A percentile compares a stretch with the other conserved stretches of the same genome.
Evolutionary conservation across 1,284 basidiomycete genomes (phyloP).

Genomic region (Cryptococcus floricola): DNA sequence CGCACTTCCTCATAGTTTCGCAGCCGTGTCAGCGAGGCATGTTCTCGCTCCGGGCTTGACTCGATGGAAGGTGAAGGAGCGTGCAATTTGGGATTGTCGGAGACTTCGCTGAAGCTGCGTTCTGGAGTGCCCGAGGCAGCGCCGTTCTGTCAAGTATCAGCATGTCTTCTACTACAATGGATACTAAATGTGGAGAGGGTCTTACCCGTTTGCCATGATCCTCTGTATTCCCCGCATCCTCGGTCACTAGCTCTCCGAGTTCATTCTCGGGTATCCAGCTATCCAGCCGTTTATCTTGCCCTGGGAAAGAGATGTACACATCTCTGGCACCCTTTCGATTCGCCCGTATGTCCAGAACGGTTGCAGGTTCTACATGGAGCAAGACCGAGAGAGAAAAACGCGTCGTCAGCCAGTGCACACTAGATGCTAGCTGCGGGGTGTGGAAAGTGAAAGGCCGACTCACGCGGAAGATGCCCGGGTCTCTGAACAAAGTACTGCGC

Average conservation of each 20-base stretch:
- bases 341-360: constrained; percentile 24
- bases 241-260: constrained; percentile 21
- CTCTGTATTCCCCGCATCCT: constrained; percentile 5
- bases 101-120: background rate
- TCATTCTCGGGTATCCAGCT: constrained; percentile 60
- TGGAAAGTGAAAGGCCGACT: background rate
- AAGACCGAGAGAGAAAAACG: background rate
- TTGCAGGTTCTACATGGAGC: constrained; percentile 20
- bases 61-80: constrained; percentile 16
- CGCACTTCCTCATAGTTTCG: constrained; percentile 49
- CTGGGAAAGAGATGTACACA: constrained; percentile 38
- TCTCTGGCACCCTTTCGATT: constrained; percentile 20
- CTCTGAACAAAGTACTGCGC: constrained; percentile 20
- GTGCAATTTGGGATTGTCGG: background rate
- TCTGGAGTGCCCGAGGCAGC: background rate
- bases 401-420: background rate
- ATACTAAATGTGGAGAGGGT: background rate
- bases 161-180: background rate
- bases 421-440: background rate
- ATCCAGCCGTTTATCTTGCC: constrained; percentile 67
- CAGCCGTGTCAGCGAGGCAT: constrained; percentile 40
- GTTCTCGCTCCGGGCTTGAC: constrained; percentile 40
- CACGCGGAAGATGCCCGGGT: constrained; percentile 6
- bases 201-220: background rate
- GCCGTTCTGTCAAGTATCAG: background rate